A percentile compares a stretch with the other conserved stretches of the same genome.
Evolutionary conservation across 805 yeast genomes (phyloP).

Genomic region (Wickerhamomyces queroliae): DNA sequence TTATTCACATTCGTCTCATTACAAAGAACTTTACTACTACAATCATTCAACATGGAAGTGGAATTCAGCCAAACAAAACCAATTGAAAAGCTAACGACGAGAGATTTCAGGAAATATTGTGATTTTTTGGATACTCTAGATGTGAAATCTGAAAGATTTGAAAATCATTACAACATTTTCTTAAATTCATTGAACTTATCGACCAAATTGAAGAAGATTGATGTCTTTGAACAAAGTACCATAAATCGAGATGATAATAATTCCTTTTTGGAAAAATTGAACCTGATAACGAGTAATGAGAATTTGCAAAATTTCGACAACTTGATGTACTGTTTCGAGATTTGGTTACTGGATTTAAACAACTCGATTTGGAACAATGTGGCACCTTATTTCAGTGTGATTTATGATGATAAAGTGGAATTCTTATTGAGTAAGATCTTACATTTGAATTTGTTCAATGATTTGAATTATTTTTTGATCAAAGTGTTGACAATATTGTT

Average conservation of each 20-base stretch:
- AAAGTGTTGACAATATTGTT: conserved; percentile 10
- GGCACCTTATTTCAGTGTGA: conserved; percentile 5
- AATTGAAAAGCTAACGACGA: not conserved
- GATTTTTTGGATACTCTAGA: not conserved
- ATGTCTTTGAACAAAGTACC: conserved; percentile 4
- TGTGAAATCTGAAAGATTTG: not conserved
- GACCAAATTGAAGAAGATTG: conserved; percentile 6
- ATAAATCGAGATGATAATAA: conserved; percentile 1
- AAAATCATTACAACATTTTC: conserved; percentile 2
- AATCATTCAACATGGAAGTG: not conserved
- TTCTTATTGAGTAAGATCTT: conserved; percentile 11
- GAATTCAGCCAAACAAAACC: not conserved
- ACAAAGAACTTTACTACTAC: not conserved
- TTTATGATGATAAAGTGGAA: conserved; percentile 4
- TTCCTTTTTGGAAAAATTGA: not conserved
- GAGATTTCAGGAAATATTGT: not conserved
- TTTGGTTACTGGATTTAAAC: conserved; percentile 15
- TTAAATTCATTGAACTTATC: conserved; percentile 5
- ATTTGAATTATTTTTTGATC: conserved; percentile 15
- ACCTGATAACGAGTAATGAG: conserved; percentile 3
- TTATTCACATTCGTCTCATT: conserved; percentile 1
- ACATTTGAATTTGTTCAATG: conserved; percentile 16
- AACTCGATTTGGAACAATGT: conserved; percentile 6
- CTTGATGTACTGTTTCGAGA: conserved; percentile 16
- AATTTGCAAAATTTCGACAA: conserved; percentile 12